These are phyloP conservation scores for Solanum pimpinellifolium DNA, from an alignment of 257 asterid genomes.

Conservation along the genomic window DNA sequence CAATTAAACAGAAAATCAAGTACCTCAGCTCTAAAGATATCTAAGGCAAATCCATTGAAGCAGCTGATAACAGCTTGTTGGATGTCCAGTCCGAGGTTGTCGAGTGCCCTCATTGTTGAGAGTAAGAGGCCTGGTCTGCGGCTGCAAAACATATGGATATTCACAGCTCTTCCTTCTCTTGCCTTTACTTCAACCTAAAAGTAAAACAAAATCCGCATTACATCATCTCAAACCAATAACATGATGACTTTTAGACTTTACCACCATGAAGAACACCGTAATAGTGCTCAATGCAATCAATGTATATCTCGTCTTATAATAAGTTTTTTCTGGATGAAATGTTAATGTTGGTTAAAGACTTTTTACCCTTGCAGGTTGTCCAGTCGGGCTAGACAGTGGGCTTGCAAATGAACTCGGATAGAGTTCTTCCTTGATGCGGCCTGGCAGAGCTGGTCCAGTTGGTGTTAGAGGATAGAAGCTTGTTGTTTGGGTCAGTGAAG, in stretches of 20 bases:
- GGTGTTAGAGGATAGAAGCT: constrained; percentile 76
- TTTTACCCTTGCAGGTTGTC: constrained; percentile 75
- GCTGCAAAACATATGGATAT: constrained; percentile 79
- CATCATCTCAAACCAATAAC: neutral
- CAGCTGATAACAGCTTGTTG: constrained; percentile 98
- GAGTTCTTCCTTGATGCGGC: constrained; percentile 65
- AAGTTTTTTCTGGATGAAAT: neutral
- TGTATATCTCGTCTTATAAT: neutral
- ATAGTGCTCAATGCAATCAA: neutral
- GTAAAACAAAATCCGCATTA: neutral
- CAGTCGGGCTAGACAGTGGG: constrained; percentile 69
- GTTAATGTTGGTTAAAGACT: neutral
- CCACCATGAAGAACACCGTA: neutral
- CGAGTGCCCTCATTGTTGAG: constrained; percentile 77
- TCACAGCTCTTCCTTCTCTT: constrained; percentile 76
- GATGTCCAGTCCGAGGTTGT: constrained; percentile 76
- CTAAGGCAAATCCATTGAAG: constrained; percentile 83
- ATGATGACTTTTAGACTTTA: neutral
- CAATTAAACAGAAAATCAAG: neutral
- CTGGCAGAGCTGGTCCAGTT: constrained; percentile 45
- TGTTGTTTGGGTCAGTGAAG: constrained; percentile 40
- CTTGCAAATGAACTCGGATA: constrained; percentile 63
- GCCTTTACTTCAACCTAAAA: constrained; percentile 67
- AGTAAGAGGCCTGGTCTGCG: constrained; percentile 76
- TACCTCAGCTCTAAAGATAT: constrained; percentile 88